phyloP scores from a whole-genome alignment of 2,329 filamentous ascomycete species.

The Fulvia fulva region DNA sequence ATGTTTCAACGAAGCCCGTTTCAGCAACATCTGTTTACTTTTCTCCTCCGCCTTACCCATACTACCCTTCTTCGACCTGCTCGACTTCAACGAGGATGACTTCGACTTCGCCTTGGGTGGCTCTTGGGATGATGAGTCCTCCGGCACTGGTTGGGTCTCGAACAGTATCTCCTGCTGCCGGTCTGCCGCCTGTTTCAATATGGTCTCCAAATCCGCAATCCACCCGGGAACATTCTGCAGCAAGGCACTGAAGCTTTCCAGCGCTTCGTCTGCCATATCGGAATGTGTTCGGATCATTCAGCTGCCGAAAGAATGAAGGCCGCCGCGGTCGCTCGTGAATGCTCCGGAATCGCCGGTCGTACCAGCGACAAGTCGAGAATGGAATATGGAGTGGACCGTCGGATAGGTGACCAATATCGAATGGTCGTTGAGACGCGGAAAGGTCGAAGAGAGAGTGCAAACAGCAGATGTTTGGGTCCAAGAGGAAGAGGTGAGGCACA shows the following conservation, averaged over 20 bases:
- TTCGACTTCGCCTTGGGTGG: constrained; percentile 13
- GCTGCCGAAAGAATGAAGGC: constrained; percentile 4
- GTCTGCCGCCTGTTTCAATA: constrained; percentile 24
- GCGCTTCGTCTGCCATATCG: constrained; percentile 31
- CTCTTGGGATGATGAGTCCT: neutral
- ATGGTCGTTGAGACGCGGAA: neutral
- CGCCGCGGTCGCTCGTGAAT: constrained; percentile 2
- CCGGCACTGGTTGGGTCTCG: constrained; percentile 18
- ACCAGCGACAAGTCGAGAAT: constrained; percentile 1
- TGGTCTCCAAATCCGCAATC: constrained; percentile 31
- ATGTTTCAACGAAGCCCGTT: constrained; percentile 24
- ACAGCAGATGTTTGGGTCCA: neutral
- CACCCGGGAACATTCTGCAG: constrained; percentile 30
- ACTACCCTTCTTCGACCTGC: constrained; percentile 2
- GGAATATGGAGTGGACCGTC: neutral
- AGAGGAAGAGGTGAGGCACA: neutral
- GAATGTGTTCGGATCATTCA: constrained; percentile 3
- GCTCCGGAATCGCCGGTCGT: constrained; percentile 4
- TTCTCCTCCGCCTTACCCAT: neutral
- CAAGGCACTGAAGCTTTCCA: constrained; percentile 28
- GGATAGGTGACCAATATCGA: neutral
- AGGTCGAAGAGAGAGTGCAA: neutral
- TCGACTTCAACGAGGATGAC: constrained; percentile 25
- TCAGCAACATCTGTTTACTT: constrained; percentile 5
- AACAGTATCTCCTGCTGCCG: constrained; percentile 28